Conservation (phyloP, 2,329 filamentous ascomycete species). For the Tothia fuscella region DNA sequence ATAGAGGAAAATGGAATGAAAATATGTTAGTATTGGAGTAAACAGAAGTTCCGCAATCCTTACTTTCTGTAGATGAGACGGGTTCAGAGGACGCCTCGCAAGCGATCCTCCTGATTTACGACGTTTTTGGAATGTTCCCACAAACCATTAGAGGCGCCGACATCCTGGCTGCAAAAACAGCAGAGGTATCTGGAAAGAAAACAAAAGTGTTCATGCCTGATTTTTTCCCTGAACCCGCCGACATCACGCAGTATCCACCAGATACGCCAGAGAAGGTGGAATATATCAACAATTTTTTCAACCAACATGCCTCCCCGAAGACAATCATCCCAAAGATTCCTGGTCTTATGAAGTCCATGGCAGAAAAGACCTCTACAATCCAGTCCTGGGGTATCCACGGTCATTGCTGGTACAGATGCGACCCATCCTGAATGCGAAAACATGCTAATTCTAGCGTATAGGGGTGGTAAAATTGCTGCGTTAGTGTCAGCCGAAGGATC, state of each 20-base stretch:
- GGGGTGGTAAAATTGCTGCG: background rate
- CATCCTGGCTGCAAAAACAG: conserved; percentile 1
- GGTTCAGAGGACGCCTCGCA: background rate
- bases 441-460: background rate
- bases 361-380: background rate
- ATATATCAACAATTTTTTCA: conserved; percentile 6
- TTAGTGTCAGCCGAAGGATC: background rate
- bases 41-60: background rate
- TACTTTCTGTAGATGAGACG: conserved; percentile 1
- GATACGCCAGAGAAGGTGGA: conserved; percentile 6
- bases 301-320: background rate
- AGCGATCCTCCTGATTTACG: conserved; percentile 7
- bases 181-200: background rate
- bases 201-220: conserved; percentile 8
- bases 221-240: conserved; percentile 4
- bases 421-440: too few species aligned
- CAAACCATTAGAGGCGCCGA: conserved; percentile 9
- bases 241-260: conserved; percentile 7
- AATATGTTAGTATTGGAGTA: background rate
- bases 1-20: background rate
- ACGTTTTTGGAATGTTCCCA: conserved; percentile 9
- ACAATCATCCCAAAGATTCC: conserved; percentile 1
- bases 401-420: conserved; percentile 5
- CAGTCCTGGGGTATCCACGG: conserved; percentile 5
- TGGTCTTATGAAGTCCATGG: background rate